A percentile compares a stretch with the other conserved stretches of the same genome.
phyloP scores from a whole-genome alignment of 1,284 basidiomycete species.

The Marasmius oreades region DNA sequence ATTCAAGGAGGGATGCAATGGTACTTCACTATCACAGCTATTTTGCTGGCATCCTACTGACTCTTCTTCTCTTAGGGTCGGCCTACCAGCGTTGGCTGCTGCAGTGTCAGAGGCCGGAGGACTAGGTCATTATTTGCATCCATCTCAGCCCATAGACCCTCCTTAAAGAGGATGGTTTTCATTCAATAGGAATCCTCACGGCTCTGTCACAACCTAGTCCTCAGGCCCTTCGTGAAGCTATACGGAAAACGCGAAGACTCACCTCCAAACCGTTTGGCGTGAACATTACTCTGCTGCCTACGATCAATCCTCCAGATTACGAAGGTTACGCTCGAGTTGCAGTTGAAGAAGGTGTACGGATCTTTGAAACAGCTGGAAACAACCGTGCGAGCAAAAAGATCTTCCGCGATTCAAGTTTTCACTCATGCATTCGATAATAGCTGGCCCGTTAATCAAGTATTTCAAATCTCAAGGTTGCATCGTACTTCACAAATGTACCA shows the following conservation, averaged over 20 bases:
- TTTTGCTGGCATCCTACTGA: neutral
- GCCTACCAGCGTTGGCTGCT: constrained; percentile 67
- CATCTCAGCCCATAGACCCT: neutral
- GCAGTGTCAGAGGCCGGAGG: constrained; percentile 83
- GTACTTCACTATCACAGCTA: neutral
- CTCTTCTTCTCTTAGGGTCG: constrained; percentile 54
- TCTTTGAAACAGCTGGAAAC: constrained; percentile 94
- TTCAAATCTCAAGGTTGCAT: constrained; percentile 77
- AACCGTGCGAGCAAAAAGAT: constrained; percentile 53
- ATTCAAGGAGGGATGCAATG: constrained; percentile 89
- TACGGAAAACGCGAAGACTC: constrained; percentile 69
- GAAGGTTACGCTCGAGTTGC: constrained; percentile 78
- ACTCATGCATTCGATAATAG: constrained; percentile 31
- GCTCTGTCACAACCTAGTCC: constrained; percentile 87
- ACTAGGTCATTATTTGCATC: constrained; percentile 2
- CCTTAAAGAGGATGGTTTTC: constrained; percentile 2
- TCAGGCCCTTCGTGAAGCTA: constrained; percentile 80
- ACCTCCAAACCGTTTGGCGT: constrained; percentile 85
- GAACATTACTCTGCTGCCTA: constrained; percentile 88
- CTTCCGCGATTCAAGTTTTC: neutral
- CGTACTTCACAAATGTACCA: constrained; percentile 91
- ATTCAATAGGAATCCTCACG: constrained; percentile 67
- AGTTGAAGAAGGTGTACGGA: constrained; percentile 83
- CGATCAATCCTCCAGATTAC: constrained; percentile 91
- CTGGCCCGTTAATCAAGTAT: constrained; percentile 76